Conservation (phyloP, 768 basidiomycete genomes). For the Naematelia aurantialba region DNA sequence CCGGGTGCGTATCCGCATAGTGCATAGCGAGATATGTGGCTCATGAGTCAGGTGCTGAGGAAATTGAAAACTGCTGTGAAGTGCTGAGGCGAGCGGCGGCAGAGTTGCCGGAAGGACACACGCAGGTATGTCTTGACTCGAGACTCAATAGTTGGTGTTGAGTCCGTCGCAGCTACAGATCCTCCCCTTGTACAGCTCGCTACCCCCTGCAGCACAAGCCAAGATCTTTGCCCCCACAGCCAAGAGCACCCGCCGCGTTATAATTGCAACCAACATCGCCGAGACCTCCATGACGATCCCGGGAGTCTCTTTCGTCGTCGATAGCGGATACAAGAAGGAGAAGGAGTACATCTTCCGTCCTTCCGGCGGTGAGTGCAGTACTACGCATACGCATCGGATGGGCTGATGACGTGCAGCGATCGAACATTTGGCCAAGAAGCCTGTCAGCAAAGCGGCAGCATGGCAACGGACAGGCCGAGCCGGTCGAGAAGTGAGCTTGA, state of each 20-base stretch:
- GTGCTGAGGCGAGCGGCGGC: constrained; percentile 65
- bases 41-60: constrained; percentile 73
- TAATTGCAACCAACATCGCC: constrained; percentile 95
- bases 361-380: constrained; percentile 64
- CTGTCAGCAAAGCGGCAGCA: constrained; percentile 85
- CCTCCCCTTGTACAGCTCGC: constrained; percentile 80
- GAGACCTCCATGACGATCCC: constrained; percentile 98
- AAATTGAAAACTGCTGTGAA: constrained; percentile 82
- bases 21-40: not conserved
- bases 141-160: not conserved
- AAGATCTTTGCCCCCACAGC: constrained; percentile 71
- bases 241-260: constrained; percentile 74
- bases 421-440: constrained; percentile 75
- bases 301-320: constrained; percentile 90
- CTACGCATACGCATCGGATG: too few species aligned
- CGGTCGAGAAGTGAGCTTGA: constrained; percentile 71
- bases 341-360: constrained; percentile 71
- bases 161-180: constrained; percentile 60
- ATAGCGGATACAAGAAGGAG: constrained; percentile 94
- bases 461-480: constrained; percentile 86
- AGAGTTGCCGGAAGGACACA: constrained; percentile 61
- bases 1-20: constrained; percentile 58
- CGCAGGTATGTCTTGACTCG: constrained; percentile 54
- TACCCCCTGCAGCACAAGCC: constrained; percentile 71
- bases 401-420: constrained; percentile 60